phyloP scores from a whole-genome alignment of 1,284 basidiomycete genomes.

The Sanghuangporus weigelae region DNA sequence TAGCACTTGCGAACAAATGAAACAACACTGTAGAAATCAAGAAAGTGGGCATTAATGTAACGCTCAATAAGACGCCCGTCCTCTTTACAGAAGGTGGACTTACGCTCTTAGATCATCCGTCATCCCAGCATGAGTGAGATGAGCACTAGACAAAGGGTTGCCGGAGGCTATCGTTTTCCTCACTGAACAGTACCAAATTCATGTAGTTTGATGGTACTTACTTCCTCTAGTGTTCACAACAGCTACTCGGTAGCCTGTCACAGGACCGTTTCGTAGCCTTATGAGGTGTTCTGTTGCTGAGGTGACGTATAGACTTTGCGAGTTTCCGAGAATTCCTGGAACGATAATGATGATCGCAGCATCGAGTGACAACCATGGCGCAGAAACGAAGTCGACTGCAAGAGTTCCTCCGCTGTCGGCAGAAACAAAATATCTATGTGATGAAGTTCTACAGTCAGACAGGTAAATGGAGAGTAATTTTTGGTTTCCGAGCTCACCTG shows the following conservation, averaged over 20 bases:
- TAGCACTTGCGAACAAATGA: neutral
- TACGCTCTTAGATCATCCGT: slow-evolving; percentile 5
- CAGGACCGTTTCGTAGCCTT: neutral
- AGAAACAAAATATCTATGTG: neutral
- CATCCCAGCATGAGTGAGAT: slow-evolving; percentile 2
- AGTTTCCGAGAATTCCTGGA: neutral
- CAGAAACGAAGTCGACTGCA: neutral
- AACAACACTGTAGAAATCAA: neutral
- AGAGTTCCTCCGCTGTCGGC: neutral
- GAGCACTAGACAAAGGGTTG: slow-evolving; percentile 3
- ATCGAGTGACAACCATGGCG: neutral
- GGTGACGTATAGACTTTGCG: neutral
- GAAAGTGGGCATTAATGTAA: neutral
- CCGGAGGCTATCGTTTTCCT: neutral
- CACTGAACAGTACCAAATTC: neutral
- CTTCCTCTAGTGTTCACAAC: slow-evolving; percentile 4
- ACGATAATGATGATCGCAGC: slow-evolving; percentile 1
- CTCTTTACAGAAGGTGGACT: neutral
- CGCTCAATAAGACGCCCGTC: too few relatives aligned
- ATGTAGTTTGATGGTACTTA: neutral
- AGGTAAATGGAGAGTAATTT: neutral
- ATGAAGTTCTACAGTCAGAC: neutral
- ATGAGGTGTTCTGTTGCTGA: neutral
- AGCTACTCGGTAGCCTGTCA: neutral
- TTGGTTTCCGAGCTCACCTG: neutral